Evolutionary conservation across 345 rosid genomes (phyloP), one percentile per base, ranked within the genome.

Genomic region (Salix viminalis): DNA sequence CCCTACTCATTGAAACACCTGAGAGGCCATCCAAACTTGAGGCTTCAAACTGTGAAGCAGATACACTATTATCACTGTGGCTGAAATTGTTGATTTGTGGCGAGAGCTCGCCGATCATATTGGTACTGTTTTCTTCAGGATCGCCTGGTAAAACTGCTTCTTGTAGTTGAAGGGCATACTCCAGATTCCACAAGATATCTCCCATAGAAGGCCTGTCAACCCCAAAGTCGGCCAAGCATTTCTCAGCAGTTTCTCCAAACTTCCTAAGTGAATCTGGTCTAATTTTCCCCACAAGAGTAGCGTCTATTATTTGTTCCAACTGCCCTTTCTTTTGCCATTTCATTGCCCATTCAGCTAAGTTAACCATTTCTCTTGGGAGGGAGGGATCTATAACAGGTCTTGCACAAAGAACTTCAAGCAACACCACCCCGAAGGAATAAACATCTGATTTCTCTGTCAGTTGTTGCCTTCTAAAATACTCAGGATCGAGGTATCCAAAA

Each of bases 271-370:
- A 94, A 84, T 92, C 92, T 0, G 91, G 86, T 65, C 77, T 80
- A 39, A 94, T 83, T 71, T 89, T 87, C 21, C 93, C 95, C 0
- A 23, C 88, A n/a, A 92, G 87, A 0, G 86, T 76, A 26, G 86
- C 75, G 77, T 94, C 97, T 15, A 92, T 91, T 73, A 94, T 84
- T 68, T 91, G 90, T n/a, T 90, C 94, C 81, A 91, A 80, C 80
- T 92, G 90, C 76, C 97, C 95, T 77, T 75, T 91, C 85, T 88
- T 90, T 81, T 91, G 94, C 97, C 97, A 92, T 77, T 89, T 88
- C 94, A 94, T 91, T 50, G 92, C 97, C 97, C 97, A 91, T 75
- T 92, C 98, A 4, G 98, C 97, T 61, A 94, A 85, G 83, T 94
- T 94, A 79, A 94, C 97, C 93, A 80, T 92, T 68, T 94, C 97